Base-by-base conservation (phyloP, 352 stramenopile genomes). In the Globisporangium takayamanum region DNA sequence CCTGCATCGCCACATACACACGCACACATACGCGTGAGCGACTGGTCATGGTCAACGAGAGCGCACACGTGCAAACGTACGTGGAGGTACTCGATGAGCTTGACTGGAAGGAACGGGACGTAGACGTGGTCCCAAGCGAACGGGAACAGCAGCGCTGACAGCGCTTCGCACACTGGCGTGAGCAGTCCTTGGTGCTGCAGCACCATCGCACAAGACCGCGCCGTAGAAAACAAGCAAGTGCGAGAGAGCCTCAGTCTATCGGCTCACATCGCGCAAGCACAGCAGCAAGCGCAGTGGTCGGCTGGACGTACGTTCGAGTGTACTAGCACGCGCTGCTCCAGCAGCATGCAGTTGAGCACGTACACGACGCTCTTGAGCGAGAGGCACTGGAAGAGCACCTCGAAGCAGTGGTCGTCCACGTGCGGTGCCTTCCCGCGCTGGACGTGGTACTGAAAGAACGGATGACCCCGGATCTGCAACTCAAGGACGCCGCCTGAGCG, bases 51-150 rank as follows among this genome's bases (percentile, higher is more conserved):
- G 25, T 28, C 3, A 45, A 41, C 39, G 28, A 22, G 25, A 22
- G 18, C 20, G 50, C n/a, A 51, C 49, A 58, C 3, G 6, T 25
- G 22, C 25, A 44, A 36, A 50, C 66, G 14, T 59, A 87, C 77
- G 55, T 90, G 78, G 10, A 96, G 59, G 57, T 93, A 94, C 52
- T 96, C 80, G 49, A 93, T 86, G 39, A 96, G 60, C 59, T 88
- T 80, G 41, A 87, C 69, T 0, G 87, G 87, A 2, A 94, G 78
- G 41, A 95, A 87, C 18, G 87, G 85, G 12, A 95, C 85, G 67
- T 91, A 95, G 25, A 94, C 85, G 63, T 96, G 87, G 48, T 88
- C 78, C 85, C 86, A 96, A 1, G 56, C 72, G 41, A 96, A 92
- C 5, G 87, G 87, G 56, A 88, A 95, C 36, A 96, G 61, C 45